Percentiles rank a stretch among this genome's conserved stretches.
These are phyloP conservation scores for Monilinia vaccinii-corymbosi DNA, from an alignment of 2,329 filamentous ascomycete genomes.

Conservation along the genomic window DNA sequence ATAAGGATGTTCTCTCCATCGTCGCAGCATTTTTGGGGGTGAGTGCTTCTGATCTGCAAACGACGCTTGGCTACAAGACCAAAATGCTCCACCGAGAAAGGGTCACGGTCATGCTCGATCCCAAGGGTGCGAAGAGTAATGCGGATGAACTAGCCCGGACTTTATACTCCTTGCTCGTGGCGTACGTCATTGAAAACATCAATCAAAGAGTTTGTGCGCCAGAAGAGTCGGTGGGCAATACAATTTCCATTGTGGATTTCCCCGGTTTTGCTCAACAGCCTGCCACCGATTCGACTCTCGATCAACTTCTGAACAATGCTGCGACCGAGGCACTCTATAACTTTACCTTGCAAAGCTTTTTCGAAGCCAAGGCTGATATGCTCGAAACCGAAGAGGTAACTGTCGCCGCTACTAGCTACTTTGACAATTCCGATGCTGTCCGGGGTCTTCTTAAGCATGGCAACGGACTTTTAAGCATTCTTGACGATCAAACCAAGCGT, in stretches of 20 bases:
- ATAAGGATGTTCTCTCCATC: constrained; percentile 79
- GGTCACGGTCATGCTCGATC: constrained; percentile 97
- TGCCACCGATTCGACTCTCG: constrained; percentile 74
- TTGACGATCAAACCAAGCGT: constrained; percentile 90
- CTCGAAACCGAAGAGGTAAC: constrained; percentile 89
- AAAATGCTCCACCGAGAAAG: constrained; percentile 94
- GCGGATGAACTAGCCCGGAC: constrained; percentile 91
- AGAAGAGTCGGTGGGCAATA: constrained; percentile 86
- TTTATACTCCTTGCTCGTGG: constrained; percentile 86
- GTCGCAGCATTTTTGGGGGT: constrained; percentile 94
- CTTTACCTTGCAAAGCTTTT: constrained; percentile 89
- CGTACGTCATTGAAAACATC: constrained; percentile 85
- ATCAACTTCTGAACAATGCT: constrained; percentile 91
- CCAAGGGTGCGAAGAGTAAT: constrained; percentile 78
- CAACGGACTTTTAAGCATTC: constrained; percentile 85
- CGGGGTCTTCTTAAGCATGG: constrained; percentile 84
- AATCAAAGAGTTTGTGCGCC: constrained; percentile 82
- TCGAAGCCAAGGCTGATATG: constrained; percentile 86
- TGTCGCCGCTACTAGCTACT: constrained; percentile 89
- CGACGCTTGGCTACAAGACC: constrained; percentile 86
- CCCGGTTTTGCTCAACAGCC: constrained; percentile 85
- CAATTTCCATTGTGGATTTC: constrained; percentile 91
- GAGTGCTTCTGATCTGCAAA: constrained; percentile 69
- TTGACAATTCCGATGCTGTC: constrained; percentile 93
- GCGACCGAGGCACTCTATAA: constrained; percentile 90